These are phyloP conservation scores for Quercus phellos DNA, from an alignment of 331 rosid genomes.

Conservation along the genomic window DNA sequence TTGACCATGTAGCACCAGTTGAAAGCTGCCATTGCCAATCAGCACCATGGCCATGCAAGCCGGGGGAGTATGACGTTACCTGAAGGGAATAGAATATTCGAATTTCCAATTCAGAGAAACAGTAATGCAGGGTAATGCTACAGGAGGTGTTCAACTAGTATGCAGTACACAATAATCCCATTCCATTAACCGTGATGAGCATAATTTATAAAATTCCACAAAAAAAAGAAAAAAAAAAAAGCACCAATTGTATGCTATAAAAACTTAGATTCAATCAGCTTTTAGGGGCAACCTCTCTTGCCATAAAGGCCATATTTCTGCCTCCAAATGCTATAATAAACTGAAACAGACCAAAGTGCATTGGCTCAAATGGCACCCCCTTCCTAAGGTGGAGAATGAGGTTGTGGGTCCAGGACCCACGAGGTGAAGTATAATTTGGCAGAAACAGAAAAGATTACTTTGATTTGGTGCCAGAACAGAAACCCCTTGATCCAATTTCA, in stretches of 20 bases:
- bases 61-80: slow-evolving; percentile 92
- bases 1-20: slow-evolving; percentile 90
- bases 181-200: not conserved
- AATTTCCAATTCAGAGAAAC: slow-evolving; percentile 12
- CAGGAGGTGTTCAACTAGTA: not conserved
- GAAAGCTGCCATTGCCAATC: slow-evolving; percentile 93
- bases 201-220: not conserved
- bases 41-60: slow-evolving; percentile 86
- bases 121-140: not conserved
- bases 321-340: not conserved
- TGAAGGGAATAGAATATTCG: slow-evolving; percentile 30
- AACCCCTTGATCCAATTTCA: slow-evolving; percentile 5
- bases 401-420: too few species aligned
- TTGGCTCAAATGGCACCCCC: too few species aligned
- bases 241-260: not conserved
- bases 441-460: not conserved
- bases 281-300: not conserved
- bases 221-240: not conserved
- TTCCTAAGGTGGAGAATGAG: too few species aligned
- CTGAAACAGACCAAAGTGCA: not conserved
- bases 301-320: not conserved
- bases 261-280: not conserved
- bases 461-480: not conserved
- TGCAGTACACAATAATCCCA: not conserved
- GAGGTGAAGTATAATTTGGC: too few species aligned